phyloP scores from a whole-genome alignment of 2,329 filamentous ascomycete genomes.

The Cladosporium halotolerans region DNA sequence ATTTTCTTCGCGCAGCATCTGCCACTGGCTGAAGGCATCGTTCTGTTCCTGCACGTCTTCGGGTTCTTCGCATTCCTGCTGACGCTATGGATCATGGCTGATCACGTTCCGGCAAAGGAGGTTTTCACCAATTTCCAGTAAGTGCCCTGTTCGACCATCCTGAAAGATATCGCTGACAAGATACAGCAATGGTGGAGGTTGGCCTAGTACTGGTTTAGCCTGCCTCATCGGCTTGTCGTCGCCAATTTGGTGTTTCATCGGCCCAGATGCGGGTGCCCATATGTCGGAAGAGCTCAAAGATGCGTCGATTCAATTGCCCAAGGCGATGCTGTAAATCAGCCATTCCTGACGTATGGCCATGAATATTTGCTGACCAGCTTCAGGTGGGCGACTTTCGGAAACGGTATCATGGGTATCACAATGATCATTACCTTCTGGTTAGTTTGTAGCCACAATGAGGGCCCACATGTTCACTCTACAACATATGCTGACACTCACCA shows the following conservation, averaged over 20 bases:
- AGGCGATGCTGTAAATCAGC: conserved; percentile 32
- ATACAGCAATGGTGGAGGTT: conserved; percentile 30
- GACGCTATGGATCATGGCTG: conserved; percentile 31
- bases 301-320: conserved; percentile 38
- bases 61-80: conserved; percentile 40
- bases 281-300: conserved; percentile 33
- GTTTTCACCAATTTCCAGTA: conserved; percentile 34
- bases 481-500: neutral
- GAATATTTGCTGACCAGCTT: neutral
- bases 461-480: conserved; percentile 16
- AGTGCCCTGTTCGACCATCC: conserved; percentile 26
- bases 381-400: conserved; percentile 33
- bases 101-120: conserved; percentile 24
- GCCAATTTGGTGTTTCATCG: conserved; percentile 32
- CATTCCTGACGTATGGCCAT: neutral
- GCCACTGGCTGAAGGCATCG: conserved; percentile 30
- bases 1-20: conserved; percentile 30
- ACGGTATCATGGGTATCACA: conserved; percentile 29
- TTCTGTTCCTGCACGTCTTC: conserved; percentile 36
- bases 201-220: conserved; percentile 35
- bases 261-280: conserved; percentile 35
- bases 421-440: conserved; percentile 35
- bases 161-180: neutral
- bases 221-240: conserved; percentile 40
- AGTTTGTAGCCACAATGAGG: neutral